Conservation (phyloP, 495 filamentous ascomycete species). For the Podospora tetraspora region DNA sequence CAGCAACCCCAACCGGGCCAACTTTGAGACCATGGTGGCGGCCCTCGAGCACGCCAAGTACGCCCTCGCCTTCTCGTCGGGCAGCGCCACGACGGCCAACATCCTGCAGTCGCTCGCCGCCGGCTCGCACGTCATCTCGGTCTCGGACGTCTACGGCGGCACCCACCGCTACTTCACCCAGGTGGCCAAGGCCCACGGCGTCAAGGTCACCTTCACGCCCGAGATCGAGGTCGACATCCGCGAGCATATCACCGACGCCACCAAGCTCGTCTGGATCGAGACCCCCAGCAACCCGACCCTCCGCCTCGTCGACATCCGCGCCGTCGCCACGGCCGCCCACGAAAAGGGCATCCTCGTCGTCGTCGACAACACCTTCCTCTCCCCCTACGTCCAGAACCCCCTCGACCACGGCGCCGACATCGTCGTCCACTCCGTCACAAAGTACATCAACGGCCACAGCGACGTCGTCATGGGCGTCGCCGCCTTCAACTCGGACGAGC, state of each 20-base stretch:
- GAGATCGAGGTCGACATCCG: conserved; percentile 81
- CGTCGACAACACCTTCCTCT: conserved; percentile 97
- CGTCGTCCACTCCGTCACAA: conserved; percentile 98
- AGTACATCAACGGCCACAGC: conserved; percentile 97
- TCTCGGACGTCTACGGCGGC: conserved; percentile 95
- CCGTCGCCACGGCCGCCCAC: conserved; percentile 76
- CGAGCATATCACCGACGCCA: conserved; percentile 77
- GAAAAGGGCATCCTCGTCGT: conserved; percentile 87
- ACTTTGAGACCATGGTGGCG: conserved; percentile 89
- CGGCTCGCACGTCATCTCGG: conserved; percentile 90
- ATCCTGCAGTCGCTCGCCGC: conserved; percentile 89
- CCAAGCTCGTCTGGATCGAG: conserved; percentile 97
- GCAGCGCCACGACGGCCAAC: conserved; percentile 86
- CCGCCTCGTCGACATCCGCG: conserved; percentile 81
- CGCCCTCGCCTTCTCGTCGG: conserved; percentile 91
- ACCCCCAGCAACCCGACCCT: conserved; percentile 91
- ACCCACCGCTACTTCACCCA: conserved; percentile 99
- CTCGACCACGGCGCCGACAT: conserved; percentile 94
- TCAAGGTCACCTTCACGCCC: conserved; percentile 89
- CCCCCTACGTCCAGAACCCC: conserved; percentile 93
- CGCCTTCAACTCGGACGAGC: conserved; percentile 81
- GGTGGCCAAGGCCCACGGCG: conserved; percentile 89
- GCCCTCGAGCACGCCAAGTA: conserved; percentile 88
- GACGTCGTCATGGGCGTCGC: conserved; percentile 98
- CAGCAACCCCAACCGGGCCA: conserved; percentile 87